phyloP scores from a whole-genome alignment of 2,329 filamentous ascomycete species.

The Cladosporium halotolerans region DNA sequence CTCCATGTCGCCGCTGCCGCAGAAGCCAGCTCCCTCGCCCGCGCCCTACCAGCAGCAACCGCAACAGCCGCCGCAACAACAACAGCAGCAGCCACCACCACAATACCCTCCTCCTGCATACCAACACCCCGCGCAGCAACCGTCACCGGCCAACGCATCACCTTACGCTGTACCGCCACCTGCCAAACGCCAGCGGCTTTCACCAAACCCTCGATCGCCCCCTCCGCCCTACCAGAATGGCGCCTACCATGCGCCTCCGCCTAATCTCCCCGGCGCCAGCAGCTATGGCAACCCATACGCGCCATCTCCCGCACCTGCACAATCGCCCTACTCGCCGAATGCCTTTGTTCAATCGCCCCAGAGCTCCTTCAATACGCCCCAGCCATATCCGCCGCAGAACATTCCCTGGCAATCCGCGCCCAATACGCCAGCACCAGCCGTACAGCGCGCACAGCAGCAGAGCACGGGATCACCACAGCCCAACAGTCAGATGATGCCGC shows the following conservation, averaged over 20 bases:
- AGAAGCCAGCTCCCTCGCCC: slow-evolving; percentile 9
- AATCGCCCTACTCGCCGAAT: slow-evolving; percentile 22
- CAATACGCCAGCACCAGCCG: slow-evolving; percentile 16
- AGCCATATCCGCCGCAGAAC: slow-evolving; percentile 23
- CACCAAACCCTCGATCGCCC: slow-evolving; percentile 59
- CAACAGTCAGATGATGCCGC: slow-evolving; percentile 46
- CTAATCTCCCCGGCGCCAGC: slow-evolving; percentile 37
- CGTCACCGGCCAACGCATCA: slow-evolving; percentile 29
- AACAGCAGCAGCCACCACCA: neutral
- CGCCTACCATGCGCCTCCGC: slow-evolving; percentile 33
- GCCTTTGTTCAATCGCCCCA: slow-evolving; percentile 22
- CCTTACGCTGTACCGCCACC: slow-evolving; percentile 54
- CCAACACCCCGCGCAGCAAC: slow-evolving; percentile 38
- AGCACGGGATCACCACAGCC: slow-evolving; percentile 13
- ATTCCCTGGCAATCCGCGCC: slow-evolving; percentile 18
- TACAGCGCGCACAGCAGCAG: slow-evolving; percentile 11
- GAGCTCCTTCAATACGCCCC: slow-evolving; percentile 28
- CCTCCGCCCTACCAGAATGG: slow-evolving; percentile 45
- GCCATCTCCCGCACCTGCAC: slow-evolving; percentile 24
- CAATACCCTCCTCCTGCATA: slow-evolving; percentile 12
- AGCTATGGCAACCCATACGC: slow-evolving; percentile 34
- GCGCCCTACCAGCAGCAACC: slow-evolving; percentile 15
- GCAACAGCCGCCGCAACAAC: neutral
- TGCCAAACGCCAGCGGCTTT: slow-evolving; percentile 66
- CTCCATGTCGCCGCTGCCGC: slow-evolving; percentile 26